Evolutionary conservation across 306 rosid species (phyloP).

Genomic region (Vigna hirtella): DNA sequence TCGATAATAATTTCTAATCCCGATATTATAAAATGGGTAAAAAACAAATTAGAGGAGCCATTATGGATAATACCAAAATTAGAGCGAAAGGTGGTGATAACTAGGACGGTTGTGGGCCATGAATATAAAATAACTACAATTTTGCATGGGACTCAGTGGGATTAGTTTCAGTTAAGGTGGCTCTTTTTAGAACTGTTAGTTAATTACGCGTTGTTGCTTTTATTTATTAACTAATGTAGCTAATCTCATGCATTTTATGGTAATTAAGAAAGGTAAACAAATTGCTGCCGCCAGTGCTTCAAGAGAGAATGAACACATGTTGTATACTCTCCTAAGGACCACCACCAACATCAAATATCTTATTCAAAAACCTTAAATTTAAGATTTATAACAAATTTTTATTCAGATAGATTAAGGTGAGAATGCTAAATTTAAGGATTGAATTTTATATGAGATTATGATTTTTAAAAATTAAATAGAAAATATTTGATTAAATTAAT

Average conservation of each 20-base stretch:
- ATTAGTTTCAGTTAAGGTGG: constrained; percentile 32
- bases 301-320: neutral
- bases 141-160: constrained; percentile 27
- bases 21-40: neutral
- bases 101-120: constrained; percentile 20
- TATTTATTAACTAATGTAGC: constrained; percentile 13
- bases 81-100: constrained; percentile 18
- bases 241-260: constrained; percentile 9
- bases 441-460: too few species aligned
- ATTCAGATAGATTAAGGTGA: too few species aligned
- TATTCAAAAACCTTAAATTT: too few species aligned
- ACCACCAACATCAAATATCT: too few species aligned
- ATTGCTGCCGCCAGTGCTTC: neutral
- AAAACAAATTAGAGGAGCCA: neutral
- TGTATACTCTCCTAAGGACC: neutral
- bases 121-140: constrained; percentile 30
- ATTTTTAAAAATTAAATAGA: too few species aligned
- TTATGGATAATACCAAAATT: neutral
- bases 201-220: neutral
- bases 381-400: too few species aligned
- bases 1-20: neutral
- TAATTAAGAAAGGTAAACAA: neutral
- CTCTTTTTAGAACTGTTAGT: neutral
- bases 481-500: too few species aligned
- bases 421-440: too few species aligned